phyloP scores from a whole-genome alignment of 2,329 filamentous ascomycete genomes.

The Fusarium circinatum region DNA sequence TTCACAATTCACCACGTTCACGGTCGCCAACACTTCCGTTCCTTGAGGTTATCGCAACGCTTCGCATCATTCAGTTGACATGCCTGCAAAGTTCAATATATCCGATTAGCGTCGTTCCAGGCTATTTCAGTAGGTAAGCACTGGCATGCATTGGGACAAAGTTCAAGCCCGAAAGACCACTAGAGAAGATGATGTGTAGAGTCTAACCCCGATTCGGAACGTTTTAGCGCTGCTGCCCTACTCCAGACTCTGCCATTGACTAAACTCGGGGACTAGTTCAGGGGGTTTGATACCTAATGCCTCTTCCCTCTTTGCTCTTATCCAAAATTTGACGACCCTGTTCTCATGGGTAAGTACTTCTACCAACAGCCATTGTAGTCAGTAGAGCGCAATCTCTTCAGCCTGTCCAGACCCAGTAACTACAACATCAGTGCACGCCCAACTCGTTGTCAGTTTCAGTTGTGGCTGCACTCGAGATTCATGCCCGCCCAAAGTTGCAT shows the following conservation, averaged over 20 bases:
- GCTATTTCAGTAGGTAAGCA: not conserved
- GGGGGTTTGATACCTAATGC: not conserved
- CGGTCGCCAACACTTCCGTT: no score
- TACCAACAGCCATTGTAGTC: no score
- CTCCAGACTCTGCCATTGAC: accelerated
- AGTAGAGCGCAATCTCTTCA: no score
- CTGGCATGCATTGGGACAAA: not conserved
- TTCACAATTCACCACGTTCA: no score
- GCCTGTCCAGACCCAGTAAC: no score
- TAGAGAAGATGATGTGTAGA: no score
- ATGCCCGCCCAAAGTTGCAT: not conserved
- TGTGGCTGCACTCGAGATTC: not conserved
- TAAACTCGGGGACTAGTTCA: not conserved
- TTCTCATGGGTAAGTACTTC: no score
- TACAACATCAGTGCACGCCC: accelerated
- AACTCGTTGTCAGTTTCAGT: no score
- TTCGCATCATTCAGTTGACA: not conserved
- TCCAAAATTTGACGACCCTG: no score
- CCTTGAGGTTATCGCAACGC: not conserved
- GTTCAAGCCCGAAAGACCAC: not conserved
- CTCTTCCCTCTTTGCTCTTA: not conserved
- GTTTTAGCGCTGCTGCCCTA: not conserved
- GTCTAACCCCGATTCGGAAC: accelerated
- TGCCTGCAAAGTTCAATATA: not conserved
- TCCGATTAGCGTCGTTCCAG: not conserved